These are phyloP conservation scores for Peronosclerospora sorghi DNA, from an alignment of 352 stramenopile species.

Conservation along the genomic window DNA sequence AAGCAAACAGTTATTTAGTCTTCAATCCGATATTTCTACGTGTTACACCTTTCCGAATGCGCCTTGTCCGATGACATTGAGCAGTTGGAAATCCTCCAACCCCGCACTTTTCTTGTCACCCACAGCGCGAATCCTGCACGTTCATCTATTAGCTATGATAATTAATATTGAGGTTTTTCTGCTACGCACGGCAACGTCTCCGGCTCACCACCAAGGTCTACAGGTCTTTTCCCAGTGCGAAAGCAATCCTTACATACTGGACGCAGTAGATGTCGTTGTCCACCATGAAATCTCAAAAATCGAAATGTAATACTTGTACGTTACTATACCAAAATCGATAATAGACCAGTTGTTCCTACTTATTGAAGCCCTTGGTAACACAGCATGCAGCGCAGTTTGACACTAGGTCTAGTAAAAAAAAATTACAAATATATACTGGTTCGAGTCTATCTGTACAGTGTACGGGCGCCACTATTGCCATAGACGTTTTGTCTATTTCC, in stretches of 20 bases:
- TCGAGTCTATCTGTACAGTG: too few species aligned
- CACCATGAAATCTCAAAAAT: conserved; percentile 33
- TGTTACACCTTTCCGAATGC: conserved; percentile 52
- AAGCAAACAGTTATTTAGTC: neutral
- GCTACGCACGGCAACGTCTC: conserved; percentile 16
- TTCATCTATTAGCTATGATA: neutral
- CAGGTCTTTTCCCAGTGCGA: conserved; percentile 26
- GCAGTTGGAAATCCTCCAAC: conserved; percentile 93
- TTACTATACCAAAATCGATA: neutral
- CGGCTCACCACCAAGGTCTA: conserved; percentile 22
- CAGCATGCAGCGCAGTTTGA: conserved; percentile 63
- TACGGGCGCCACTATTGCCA: too few species aligned
- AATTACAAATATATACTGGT: too few species aligned
- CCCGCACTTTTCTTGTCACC: conserved; percentile 34
- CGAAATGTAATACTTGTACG: neutral
- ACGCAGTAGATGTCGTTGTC: conserved; percentile 32
- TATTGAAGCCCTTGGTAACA: conserved; percentile 71
- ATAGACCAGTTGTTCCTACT: conserved; percentile 16
- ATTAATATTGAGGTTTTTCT: neutral
- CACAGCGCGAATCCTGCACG: conserved; percentile 11
- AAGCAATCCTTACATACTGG: conserved; percentile 75
- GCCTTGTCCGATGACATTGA: conserved; percentile 91
- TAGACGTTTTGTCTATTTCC: too few species aligned
- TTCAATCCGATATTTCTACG: neutral
- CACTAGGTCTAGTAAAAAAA: too few species aligned